Conservation (phyloP, 2,329 filamentous ascomycete genomes). For the Diplodia scrobiculata region DNA sequence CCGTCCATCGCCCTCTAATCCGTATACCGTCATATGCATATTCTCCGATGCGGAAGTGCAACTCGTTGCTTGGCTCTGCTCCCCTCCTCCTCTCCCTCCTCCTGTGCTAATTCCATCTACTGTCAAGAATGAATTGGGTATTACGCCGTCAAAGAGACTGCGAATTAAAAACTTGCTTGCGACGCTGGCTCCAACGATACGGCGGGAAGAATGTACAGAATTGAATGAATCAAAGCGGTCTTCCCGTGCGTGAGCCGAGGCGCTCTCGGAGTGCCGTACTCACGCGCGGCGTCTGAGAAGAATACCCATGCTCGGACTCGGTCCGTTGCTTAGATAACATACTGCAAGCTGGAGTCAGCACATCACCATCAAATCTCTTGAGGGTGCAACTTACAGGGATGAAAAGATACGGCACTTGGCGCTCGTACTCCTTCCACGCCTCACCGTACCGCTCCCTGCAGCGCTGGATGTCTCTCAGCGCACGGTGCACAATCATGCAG, state of each 20-base stretch:
- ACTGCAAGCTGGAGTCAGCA: not conserved
- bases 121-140: conserved; percentile 19
- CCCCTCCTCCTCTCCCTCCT: too few species aligned
- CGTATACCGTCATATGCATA: not conserved
- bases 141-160: conserved; percentile 15
- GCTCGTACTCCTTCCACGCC: conserved; percentile 79
- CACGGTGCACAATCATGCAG: conserved; percentile 77
- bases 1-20: not conserved
- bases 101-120: not conserved
- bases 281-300: not conserved
- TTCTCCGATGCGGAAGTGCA: not conserved
- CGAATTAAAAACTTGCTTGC: conserved; percentile 20
- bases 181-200: conserved; percentile 9
- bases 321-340: conserved; percentile 24
- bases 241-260: not conserved
- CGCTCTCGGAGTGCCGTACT: conserved; percentile 1
- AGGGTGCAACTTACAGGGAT: conserved; percentile 61
- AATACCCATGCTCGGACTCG: conserved; percentile 10
- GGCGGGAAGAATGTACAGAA: conserved; percentile 10
- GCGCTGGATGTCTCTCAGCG: conserved; percentile 71
- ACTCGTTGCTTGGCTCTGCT: not conserved
- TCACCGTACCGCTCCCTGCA: conserved; percentile 79
- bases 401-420: conserved; percentile 78
- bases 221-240: conserved; percentile 5
- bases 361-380: not conserved